phyloP scores from a whole-genome alignment of 805 yeast genomes.

The Clavispora fructus region DNA sequence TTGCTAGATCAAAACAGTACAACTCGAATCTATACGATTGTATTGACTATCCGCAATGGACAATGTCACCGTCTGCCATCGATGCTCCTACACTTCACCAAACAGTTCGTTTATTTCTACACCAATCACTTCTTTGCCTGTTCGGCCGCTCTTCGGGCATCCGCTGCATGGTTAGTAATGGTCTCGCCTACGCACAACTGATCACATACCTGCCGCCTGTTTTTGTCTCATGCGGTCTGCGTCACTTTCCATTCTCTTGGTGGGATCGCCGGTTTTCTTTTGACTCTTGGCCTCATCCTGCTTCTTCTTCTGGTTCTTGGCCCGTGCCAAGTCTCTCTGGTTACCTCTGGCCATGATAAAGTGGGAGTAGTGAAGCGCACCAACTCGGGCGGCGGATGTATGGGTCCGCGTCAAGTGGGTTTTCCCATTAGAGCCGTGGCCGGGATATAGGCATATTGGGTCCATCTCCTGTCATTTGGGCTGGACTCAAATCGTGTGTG shows the following conservation, averaged over 20 bases:
- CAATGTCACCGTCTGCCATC: no score
- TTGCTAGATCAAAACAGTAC: no score
- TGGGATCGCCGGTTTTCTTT: conserved; percentile 79
- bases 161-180: conserved; percentile 29
- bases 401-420: neutral
- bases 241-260: conserved; percentile 78
- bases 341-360: conserved; percentile 85
- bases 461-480: no score
- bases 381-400: neutral
- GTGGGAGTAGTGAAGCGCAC: neutral
- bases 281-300: conserved; percentile 50
- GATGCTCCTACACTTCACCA: neutral
- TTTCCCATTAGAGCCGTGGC: no score
- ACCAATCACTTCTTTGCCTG: conserved; percentile 55
- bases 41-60: no score
- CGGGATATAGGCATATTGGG: no score
- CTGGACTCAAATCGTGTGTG: no score
- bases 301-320: conserved; percentile 78
- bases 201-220: conserved; percentile 69
- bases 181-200: neutral
- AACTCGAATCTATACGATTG: no score
- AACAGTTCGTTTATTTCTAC: neutral
- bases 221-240: conserved; percentile 88
- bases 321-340: conserved; percentile 92
- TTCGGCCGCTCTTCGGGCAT: conserved; percentile 49